phyloP scores from a whole-genome alignment of 2,329 filamentous ascomycete genomes.

The Fusarium devonianum region DNA sequence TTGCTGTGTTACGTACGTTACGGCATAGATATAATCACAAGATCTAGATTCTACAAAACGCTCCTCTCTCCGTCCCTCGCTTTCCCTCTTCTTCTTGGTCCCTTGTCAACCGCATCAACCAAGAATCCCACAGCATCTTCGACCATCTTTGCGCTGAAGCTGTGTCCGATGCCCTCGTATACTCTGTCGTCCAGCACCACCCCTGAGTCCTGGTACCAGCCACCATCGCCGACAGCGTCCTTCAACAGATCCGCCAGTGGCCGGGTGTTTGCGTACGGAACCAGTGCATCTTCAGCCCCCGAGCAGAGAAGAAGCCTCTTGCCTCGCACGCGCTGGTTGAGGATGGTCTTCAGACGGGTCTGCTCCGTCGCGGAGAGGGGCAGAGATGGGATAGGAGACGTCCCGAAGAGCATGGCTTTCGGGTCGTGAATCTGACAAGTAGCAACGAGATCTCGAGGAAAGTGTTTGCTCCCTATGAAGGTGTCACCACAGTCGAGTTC shows the following conservation, averaged over 20 bases:
- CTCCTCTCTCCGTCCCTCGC: conserved; percentile 44
- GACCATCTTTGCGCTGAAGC: conserved; percentile 73
- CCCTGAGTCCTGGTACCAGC: conserved; percentile 63
- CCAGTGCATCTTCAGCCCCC: conserved; percentile 73
- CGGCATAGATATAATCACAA: neutral
- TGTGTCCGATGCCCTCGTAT: conserved; percentile 73
- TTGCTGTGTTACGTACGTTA: no score
- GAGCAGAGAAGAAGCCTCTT: conserved; percentile 72
- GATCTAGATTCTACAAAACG: conserved; percentile 33
- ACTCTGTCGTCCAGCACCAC: conserved; percentile 70
- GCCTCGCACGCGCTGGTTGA: conserved; percentile 60
- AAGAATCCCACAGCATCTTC: conserved; percentile 71
- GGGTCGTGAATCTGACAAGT: conserved; percentile 75
- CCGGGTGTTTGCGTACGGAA: conserved; percentile 68
- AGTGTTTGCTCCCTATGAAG: conserved; percentile 81
- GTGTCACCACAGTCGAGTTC: conserved; percentile 60
- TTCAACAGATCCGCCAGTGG: conserved; percentile 70
- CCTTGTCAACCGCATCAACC: conserved; percentile 52
- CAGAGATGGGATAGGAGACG: conserved; percentile 46
- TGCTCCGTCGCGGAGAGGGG: conserved; percentile 49
- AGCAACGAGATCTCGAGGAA: conserved; percentile 72
- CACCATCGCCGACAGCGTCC: conserved; percentile 51
- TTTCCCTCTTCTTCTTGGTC: conserved; percentile 35
- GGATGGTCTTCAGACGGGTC: conserved; percentile 52
- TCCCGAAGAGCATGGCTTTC: conserved; percentile 73